These are phyloP conservation scores for Nectriaceae sp. DNA, from an alignment of 2,329 filamentous ascomycete species.

Conservation along the genomic window DNA sequence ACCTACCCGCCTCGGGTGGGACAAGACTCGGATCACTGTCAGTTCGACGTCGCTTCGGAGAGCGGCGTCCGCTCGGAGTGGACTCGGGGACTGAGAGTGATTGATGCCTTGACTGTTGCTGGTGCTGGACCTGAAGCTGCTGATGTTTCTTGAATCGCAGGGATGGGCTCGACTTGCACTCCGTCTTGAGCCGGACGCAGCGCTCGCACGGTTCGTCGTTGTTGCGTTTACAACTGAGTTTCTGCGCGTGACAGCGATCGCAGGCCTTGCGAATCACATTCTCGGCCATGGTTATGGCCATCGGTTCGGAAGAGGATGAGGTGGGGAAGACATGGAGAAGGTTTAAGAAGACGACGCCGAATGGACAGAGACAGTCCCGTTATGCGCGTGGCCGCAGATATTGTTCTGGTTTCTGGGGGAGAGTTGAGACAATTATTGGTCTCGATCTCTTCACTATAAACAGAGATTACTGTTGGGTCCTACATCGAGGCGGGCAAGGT, in stretches of 20 bases:
- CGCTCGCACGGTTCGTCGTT: conserved; percentile 44
- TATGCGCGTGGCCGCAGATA: conserved; percentile 2
- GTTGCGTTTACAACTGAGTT: conserved; percentile 47
- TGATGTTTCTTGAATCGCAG: conserved; percentile 39
- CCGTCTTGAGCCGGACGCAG: conserved; percentile 42
- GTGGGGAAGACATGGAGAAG: conserved; percentile 31
- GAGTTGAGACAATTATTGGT: conserved; percentile 5
- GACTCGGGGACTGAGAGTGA: conserved; percentile 12
- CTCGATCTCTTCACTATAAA: background rate
- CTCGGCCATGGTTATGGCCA: conserved; percentile 39
- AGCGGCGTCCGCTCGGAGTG: conserved; percentile 27
- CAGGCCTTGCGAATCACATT: conserved; percentile 45
- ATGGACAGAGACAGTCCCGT: conserved; percentile 2
- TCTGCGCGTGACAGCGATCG: conserved; percentile 49
- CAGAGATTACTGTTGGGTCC: conserved; percentile 4
- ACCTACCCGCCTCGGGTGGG: conserved; percentile 39
- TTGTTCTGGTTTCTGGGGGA: background rate
- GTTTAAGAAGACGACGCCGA: conserved; percentile 28
- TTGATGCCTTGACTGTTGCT: conserved; percentile 19
- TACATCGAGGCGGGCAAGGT: conserved; percentile 9
- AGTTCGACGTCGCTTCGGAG: conserved; percentile 41
- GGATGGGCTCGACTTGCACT: conserved; percentile 48
- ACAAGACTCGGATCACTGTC: conserved; percentile 35
- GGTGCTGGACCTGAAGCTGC: conserved; percentile 24
- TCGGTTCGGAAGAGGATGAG: conserved; percentile 20